Percentiles rank a stretch among this genome's conserved stretches.
These are phyloP conservation scores for Chytridium lagenaria DNA, from an alignment of 371 early-diverging fungal genomes.

Conservation along the genomic window DNA sequence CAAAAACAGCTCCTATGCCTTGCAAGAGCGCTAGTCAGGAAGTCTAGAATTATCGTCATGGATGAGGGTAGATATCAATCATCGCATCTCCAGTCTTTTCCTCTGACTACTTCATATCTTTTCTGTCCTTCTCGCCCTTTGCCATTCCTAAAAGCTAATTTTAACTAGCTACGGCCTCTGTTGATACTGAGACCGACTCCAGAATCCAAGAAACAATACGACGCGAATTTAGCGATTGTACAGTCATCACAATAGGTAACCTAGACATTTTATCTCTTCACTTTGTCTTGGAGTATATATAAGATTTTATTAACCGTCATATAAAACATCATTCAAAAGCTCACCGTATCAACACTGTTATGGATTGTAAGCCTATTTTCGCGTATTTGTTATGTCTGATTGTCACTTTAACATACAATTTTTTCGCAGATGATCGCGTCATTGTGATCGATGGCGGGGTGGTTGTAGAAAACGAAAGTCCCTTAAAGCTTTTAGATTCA, in stretches of 20 bases:
- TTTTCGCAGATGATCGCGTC: constrained; percentile 72
- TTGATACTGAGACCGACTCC: constrained; percentile 76
- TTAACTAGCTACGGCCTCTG: constrained; percentile 57
- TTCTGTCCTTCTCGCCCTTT: too few species aligned
- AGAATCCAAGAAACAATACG: constrained; percentile 72
- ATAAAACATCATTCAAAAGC: too few species aligned
- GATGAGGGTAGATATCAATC: constrained; percentile 49
- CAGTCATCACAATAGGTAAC: constrained; percentile 59
- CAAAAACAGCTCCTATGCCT: constrained; percentile 61
- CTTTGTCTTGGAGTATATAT: too few species aligned
- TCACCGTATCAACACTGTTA: constrained; percentile 35
- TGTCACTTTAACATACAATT: too few species aligned
- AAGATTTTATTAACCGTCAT: too few species aligned
- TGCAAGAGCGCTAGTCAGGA: constrained; percentile 55
- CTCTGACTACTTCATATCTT: too few species aligned
- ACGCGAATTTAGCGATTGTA: constrained; percentile 64
- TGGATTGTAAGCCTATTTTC: constrained; percentile 39
- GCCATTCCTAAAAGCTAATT: background rate
- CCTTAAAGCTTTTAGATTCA: constrained; percentile 19
- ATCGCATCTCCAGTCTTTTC: too few species aligned
- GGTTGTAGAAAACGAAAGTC: constrained; percentile 67
- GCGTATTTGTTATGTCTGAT: too few species aligned
- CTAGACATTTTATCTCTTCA: too few species aligned
- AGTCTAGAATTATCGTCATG: constrained; percentile 54
- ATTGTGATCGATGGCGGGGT: constrained; percentile 76